Conservation (phyloP, 805 yeast species). For the Monosporozyma aquatica region DNA sequence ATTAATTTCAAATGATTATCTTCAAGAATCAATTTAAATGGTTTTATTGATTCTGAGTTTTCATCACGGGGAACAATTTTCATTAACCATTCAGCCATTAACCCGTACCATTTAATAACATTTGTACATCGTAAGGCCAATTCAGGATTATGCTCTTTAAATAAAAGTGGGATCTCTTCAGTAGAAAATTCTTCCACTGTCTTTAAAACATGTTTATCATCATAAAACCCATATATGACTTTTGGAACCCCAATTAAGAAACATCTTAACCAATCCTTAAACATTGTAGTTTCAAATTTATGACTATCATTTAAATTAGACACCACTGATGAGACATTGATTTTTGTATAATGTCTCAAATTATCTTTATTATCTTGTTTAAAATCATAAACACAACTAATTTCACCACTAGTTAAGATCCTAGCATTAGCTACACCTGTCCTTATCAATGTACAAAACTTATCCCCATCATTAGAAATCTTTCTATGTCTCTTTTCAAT, state of each 20-base stretch:
- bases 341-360: conserved; percentile 70
- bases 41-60: conserved; percentile 38
- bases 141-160: conserved; percentile 39
- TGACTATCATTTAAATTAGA: conserved; percentile 47
- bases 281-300: conserved; percentile 66
- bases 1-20: conserved; percentile 45
- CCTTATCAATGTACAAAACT: conserved; percentile 69
- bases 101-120: conserved; percentile 79
- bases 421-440: conserved; percentile 74
- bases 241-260: conserved; percentile 79
- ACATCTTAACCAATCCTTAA: conserved; percentile 87
- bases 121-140: conserved; percentile 60
- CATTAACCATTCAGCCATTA: conserved; percentile 69
- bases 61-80: conserved; percentile 47
- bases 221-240: conserved; percentile 80
- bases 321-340: conserved; percentile 62
- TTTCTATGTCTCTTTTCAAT: conserved; percentile 59
- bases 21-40: conserved; percentile 44
- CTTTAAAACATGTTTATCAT: conserved; percentile 53
- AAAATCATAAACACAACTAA: conserved; percentile 83
- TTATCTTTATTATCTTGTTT: conserved; percentile 40
- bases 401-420: conserved; percentile 76
- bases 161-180: conserved; percentile 63
- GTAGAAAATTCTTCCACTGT: conserved; percentile 69
- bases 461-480: conserved; percentile 61